Base-by-base conservation (phyloP, 495 filamentous ascomycete species). In the Penicillium maclennaniae region DNA sequence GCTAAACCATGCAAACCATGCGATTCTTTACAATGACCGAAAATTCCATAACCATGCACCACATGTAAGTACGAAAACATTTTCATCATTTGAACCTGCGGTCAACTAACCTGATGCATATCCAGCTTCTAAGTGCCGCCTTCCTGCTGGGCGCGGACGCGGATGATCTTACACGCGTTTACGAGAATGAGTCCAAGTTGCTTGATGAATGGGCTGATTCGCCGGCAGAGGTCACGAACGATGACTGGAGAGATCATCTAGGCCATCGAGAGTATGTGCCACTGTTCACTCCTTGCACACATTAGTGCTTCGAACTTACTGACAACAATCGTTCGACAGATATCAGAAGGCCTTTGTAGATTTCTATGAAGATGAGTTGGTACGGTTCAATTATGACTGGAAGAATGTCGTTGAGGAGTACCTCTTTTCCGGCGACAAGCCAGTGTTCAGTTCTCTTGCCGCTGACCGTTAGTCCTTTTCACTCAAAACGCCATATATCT, bases 311-410 rank as follows among this genome's bases (percentile, higher is more conserved):
- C 8, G 31, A 12, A 14, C 9, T 2, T 31, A 15, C 43, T 46
- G n/a, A 50, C 7, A 17, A 9, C 27, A 43, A 62, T 10, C 1
- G 4, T 8, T 9, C 2, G 21, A 15, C 39, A 86, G 83, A 49
- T 95, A 95, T 65, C 88, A 99, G 64, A 78, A 95, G 26, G 91
- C 92, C 4, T 97, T 84, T 62, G 72, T 97, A 17, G 89, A 97
- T 65, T 95, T 91, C 60, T 97, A 93, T 61, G 92, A 96, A 63
- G 92, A 97, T 66, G 79, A 87, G 53, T 69, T 97, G 40, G 89
- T 86, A 6, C 78, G 79, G 26, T 76, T 84, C 48, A 77, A 80
- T 36, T 97, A 96, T 69, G 81, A 93, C 66, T 97, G 92, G 92
- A 89, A 86, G 62, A 68, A 73, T 36, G 81, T 95, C 6, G 74